Evolutionary conservation across 1,284 basidiomycete genomes (phyloP).

Genomic region (Xanthoconium separans): DNA sequence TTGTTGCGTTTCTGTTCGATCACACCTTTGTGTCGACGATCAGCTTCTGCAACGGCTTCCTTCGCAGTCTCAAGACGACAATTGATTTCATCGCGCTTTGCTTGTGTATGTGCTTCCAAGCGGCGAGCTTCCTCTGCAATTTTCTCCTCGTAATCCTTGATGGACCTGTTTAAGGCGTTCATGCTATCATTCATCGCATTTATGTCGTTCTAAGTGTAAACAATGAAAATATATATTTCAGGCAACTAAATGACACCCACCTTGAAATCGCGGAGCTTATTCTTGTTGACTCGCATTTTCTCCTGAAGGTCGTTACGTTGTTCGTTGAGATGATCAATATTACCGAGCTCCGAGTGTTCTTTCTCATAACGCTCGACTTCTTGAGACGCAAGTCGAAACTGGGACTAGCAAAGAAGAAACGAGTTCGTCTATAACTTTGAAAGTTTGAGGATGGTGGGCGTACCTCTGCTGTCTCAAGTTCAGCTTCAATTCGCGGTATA

Average conservation of each 20-base stretch:
- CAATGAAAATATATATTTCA: not conserved
- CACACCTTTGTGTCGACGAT: constrained; percentile 36
- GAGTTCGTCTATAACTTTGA: not conserved
- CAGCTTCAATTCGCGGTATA: constrained; percentile 51
- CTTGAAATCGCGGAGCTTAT: constrained; percentile 43
- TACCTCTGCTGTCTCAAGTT: constrained; percentile 49
- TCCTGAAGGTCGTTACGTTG: constrained; percentile 44
- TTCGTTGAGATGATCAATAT: constrained; percentile 50
- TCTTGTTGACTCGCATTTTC: constrained; percentile 47
- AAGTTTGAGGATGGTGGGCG: constrained; percentile 6
- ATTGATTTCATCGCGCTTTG: constrained; percentile 57
- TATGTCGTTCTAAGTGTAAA: constrained; percentile 43
- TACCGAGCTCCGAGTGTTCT: constrained; percentile 48
- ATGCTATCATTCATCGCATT: constrained; percentile 48
- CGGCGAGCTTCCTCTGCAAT: constrained; percentile 59
- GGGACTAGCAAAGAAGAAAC: constrained; percentile 28
- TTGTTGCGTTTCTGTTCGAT: constrained; percentile 34
- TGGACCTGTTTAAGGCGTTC: constrained; percentile 40
- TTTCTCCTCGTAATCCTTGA: constrained; percentile 48
- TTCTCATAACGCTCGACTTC: constrained; percentile 49
- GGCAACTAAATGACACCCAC: constrained; percentile 34
- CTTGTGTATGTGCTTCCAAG: constrained; percentile 56
- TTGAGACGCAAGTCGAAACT: constrained; percentile 44
- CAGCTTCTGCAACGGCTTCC: constrained; percentile 35
- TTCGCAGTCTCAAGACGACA: constrained; percentile 48